A percentile compares a stretch with the other conserved stretches of the same genome.
These are phyloP conservation scores for Epichloe sp. DNA, from an alignment of 2,329 filamentous ascomycete genomes.

Conservation along the genomic window DNA sequence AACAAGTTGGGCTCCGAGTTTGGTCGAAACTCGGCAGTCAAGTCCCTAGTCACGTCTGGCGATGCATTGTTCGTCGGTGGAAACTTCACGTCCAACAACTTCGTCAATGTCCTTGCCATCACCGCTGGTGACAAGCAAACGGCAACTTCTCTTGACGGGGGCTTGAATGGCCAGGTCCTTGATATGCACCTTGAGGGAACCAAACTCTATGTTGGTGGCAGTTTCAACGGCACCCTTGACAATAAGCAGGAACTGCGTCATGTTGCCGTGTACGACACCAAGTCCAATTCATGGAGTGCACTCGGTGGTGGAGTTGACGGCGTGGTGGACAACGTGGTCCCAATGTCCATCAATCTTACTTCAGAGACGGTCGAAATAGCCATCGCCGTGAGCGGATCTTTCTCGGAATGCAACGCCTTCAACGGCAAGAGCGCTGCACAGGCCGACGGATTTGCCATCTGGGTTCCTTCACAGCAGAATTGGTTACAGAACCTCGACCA, in stretches of 20 bases:
- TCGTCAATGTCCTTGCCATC: slow-evolving; percentile 68
- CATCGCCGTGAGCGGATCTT: slow-evolving; percentile 69
- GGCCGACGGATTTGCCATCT: slow-evolving; percentile 71
- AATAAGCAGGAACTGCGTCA: slow-evolving; percentile 54
- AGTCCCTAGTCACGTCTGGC: slow-evolving; percentile 50
- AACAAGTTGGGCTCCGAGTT: slow-evolving; percentile 65
- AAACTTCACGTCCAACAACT: slow-evolving; percentile 59
- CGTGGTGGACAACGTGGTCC: slow-evolving; percentile 58
- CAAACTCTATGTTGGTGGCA: slow-evolving; percentile 68
- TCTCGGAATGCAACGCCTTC: slow-evolving; percentile 59
- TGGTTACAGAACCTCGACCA: slow-evolving; percentile 75
- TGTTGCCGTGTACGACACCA: slow-evolving; percentile 62
- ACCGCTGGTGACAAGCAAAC: slow-evolving; percentile 42
- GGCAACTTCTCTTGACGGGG: slow-evolving; percentile 50
- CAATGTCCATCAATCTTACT: slow-evolving; percentile 68
- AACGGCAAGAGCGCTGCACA: slow-evolving; percentile 45
- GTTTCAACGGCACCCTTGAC: slow-evolving; percentile 62
- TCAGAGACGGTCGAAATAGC: slow-evolving; percentile 54
- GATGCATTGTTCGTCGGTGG: slow-evolving; percentile 66
- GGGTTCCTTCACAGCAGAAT: slow-evolving; percentile 73
- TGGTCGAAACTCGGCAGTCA: slow-evolving; percentile 52
- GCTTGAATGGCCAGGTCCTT: slow-evolving; percentile 68
- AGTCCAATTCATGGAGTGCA: slow-evolving; percentile 57
- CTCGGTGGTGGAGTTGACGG: slow-evolving; percentile 82
- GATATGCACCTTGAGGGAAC: slow-evolving; percentile 55